Evolutionary conservation across 225 moss, liverwort and hornwort genomes (phyloP), one percentile per base, ranked within the genome.

Genomic region (Asterella californica): DNA sequence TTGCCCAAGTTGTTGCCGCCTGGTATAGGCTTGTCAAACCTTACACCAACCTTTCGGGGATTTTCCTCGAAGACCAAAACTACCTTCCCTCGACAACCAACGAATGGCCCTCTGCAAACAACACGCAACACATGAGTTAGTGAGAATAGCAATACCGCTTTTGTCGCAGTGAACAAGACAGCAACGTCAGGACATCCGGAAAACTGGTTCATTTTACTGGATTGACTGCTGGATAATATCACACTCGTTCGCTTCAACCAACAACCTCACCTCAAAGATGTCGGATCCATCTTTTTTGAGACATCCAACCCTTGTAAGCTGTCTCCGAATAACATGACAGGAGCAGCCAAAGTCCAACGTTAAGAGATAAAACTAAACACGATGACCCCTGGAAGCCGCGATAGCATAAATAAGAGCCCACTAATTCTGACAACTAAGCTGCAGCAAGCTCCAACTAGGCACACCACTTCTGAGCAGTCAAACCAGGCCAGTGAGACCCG

Each of bases 1-100:
- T 94, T 91, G 12, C 94, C 96, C 83, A 94, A 80, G 84, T 94
- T 97, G 76, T 97, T 97, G 81, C 96, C 96, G 79, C 93, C 93
- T 52, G 89, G 93, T 14, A 94, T 93, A 66, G 91, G 90, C 81
- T 97, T 97, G 85, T 97, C 96, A 89, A 97, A 97, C 57, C 94
- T 88, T 5, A 94, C 96, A 64, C 94, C 94, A 85, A 97, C 96
- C 86, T 94, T 97, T 69, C 82, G 88, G 11, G 86, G 91, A 81
- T 91, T 97, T 49, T 94, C 91, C 57, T 97, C 96, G 77, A 97
- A 88, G 57, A 94, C 87, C 83, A 97, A 88, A 17, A 97, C 91
- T 52, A 97, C 93, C 60, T 91, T 91, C 36, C 96, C 94, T 82
- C 90, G 89, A n/a, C 88, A 86, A 64, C 96, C 96, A 84, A 97